Base-by-base conservation (phyloP, 108 stramenopile genomes). In the Cyclotella sp. region DNA sequence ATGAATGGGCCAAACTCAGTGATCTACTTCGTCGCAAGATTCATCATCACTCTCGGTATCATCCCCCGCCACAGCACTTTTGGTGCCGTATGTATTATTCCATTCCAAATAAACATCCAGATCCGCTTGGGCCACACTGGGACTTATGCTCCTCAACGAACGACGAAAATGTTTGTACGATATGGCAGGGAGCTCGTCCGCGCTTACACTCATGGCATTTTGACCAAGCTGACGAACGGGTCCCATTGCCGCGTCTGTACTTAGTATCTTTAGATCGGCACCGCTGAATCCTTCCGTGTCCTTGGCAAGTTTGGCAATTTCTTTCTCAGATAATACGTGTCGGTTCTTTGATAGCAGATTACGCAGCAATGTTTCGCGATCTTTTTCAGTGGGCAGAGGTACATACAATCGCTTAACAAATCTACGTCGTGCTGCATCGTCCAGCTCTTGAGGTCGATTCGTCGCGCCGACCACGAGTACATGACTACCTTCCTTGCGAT, bases 401-500 rank as follows among this genome's bases (percentile, higher is more conserved):
- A 99, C 97, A 81, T 99, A 99, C 51, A 99, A 68, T 40, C 89
- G 86, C 68, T 93, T 94, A 39, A 90, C 89, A 72, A 92, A 97
- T 24, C 98, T 89, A 57, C 98, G 76, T n/a, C 99, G 88, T 0
- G 98, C 99, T 0, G 99, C 99, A 78, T 99, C 98, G 77, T 99
- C 98, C 49, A 99, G 84, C 82, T 99, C 99, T 59, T 97, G 95
- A 6, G 99, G 99, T 28, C 95, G 78, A 75, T 99, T 99, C 0
- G 99, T 99, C 0, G 98, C 98, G 22, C 99, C 99, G 66, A 99
- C 93, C 27, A 96, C 86, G 30, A 99, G 77, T 18, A 99, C 98
- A 22, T 97, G 91, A 11, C 57, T 58, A 3, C 92, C 95, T 68
- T 87, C 77, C 29, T 85, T 80, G 13, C 67, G 73, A 10, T 95